phyloP scores from a whole-genome alignment of 306 rosid species.

The Pueraria montana region DNA sequence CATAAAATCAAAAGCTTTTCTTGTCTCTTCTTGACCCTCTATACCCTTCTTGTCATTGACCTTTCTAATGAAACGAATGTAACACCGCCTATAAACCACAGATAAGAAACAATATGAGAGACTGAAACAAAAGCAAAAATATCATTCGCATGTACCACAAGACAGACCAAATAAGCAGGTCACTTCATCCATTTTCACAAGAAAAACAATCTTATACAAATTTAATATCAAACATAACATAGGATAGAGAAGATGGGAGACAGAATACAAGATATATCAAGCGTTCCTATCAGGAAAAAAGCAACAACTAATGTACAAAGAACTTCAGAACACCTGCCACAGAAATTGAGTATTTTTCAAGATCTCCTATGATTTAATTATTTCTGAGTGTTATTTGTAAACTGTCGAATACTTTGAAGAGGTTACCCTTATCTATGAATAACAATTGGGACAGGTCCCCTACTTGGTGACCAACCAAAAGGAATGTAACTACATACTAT shows the following conservation, averaged over 20 bases:
- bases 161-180: conserved; percentile 24
- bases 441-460: not conserved
- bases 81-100: conserved; percentile 77
- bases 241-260: conserved; percentile 15
- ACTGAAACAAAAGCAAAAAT: not conserved
- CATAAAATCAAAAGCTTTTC: conserved; percentile 98
- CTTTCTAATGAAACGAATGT: conserved; percentile 92
- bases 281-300: not conserved
- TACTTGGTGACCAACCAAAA: not conserved
- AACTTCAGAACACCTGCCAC: not conserved
- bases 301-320: not conserved
- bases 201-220: conserved; percentile 22
- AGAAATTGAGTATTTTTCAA: not conserved
- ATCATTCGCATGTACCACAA: not conserved
- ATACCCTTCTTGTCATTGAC: conserved; percentile 84
- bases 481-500: not conserved
- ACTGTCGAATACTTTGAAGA: not conserved
- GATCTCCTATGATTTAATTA: conserved; percentile 1
- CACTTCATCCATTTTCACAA: conserved; percentile 34
- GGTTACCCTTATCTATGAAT: not conserved
- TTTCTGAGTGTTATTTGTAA: not conserved
- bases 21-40: conserved; percentile 99
- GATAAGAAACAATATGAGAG: conserved; percentile 45
- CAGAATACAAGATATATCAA: conserved; percentile 2
- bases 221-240: conserved; percentile 5